Evolutionary conservation across 495 filamentous ascomycete species (phyloP).

Genomic region (Aspergillus olivimuriae): DNA sequence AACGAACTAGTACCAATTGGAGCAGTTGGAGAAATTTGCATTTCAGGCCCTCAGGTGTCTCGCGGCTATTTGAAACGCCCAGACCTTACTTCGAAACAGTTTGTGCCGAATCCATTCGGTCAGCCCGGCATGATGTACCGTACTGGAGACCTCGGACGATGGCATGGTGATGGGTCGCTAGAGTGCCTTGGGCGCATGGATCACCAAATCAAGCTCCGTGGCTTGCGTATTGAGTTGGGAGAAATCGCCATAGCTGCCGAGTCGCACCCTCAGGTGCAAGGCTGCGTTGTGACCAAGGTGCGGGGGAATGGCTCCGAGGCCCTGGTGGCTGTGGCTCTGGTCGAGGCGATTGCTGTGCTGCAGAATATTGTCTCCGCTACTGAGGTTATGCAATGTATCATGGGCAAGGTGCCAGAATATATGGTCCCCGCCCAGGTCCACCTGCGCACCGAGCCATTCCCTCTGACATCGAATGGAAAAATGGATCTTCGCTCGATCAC

Average conservation of each 20-base stretch:
- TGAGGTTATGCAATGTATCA: background rate
- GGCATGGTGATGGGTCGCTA: background rate
- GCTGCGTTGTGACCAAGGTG: background rate
- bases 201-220: slow-evolving; percentile 6
- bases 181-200: slow-evolving; percentile 4
- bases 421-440: slow-evolving; percentile 1
- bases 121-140: background rate
- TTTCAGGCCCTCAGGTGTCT: slow-evolving; percentile 1
- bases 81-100: background rate
- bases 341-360: background rate
- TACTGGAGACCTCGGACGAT: slow-evolving; percentile 2
- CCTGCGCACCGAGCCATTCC: background rate
- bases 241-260: background rate
- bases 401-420: background rate
- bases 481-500: background rate
- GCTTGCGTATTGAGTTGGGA: slow-evolving; percentile 1
- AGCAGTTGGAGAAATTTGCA: slow-evolving; percentile 1
- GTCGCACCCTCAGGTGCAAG: background rate
- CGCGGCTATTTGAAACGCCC: background rate
- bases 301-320: background rate
- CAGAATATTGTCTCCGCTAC: background rate
- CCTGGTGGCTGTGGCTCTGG: background rate
- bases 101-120: background rate
- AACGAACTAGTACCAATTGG: slow-evolving; percentile 1
- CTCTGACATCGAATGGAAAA: slow-evolving; percentile 2